Percentiles rank a stretch among this genome's conserved stretches.
Evolutionary conservation across 176 grass and related monocot species (phyloP).

Genomic region (Hordeum vulgare): DNA sequence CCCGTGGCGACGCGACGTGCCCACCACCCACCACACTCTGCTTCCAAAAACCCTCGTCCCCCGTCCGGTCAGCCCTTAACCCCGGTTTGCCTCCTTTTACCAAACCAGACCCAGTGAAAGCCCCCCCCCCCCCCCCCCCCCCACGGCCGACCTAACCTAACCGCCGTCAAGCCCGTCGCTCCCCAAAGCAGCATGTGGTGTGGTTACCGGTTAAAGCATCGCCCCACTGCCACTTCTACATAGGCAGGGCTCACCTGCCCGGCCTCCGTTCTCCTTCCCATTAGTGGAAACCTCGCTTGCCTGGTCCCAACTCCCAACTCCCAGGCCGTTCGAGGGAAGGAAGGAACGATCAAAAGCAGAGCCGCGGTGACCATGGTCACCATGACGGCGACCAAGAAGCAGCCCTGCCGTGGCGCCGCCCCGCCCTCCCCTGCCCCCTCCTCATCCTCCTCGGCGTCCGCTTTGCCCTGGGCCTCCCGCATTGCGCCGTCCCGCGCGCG

Average conservation of each 20-base stretch:
- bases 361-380: background rate
- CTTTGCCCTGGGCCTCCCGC: slow-evolving; percentile 14
- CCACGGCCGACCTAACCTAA: background rate
- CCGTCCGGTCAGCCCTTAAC: background rate
- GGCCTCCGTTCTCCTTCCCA: background rate
- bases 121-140: too few species aligned
- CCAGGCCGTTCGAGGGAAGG: too few species aligned
- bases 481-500: slow-evolving; percentile 19
- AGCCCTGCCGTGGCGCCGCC: background rate
- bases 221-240: background rate
- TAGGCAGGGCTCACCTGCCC: background rate
- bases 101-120: background rate
- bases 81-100: slow-evolving; percentile 1
- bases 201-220: background rate
- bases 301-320: too few species aligned
- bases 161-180: background rate
- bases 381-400: slow-evolving; percentile 5
- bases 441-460: background rate
- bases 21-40: slow-evolving; percentile 5
- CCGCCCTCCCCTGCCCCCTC: slow-evolving; percentile 8
- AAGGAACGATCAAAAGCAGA: background rate
- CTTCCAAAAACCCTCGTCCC: background rate
- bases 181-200: background rate
- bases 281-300: background rate
- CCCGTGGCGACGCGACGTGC: background rate